A percentile compares a stretch with the other conserved stretches of the same genome.
These are phyloP conservation scores for Vigna mungo DNA, from an alignment of 306 rosid genomes.

Conservation along the genomic window DNA sequence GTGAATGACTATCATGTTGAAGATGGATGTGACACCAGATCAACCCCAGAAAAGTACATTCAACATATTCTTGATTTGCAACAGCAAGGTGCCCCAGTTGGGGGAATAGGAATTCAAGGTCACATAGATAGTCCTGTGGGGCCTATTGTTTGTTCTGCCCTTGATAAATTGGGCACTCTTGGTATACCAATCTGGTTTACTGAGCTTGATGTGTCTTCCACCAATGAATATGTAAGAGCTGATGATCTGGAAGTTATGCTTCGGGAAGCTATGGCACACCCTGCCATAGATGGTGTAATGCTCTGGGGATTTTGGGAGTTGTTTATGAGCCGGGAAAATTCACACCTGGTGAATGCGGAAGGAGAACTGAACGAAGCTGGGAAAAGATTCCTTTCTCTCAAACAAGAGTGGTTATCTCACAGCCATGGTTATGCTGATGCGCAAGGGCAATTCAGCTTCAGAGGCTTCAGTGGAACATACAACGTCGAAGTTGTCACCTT, in stretches of 20 bases:
- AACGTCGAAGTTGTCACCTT: constrained; percentile 58
- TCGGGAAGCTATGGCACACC: constrained; percentile 80
- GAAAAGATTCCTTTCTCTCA: constrained; percentile 65
- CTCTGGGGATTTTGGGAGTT: constrained; percentile 97
- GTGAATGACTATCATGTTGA: constrained; percentile 88
- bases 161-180: constrained; percentile 73
- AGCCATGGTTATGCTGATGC: constrained; percentile 67
- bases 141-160: constrained; percentile 75
- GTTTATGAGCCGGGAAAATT: constrained; percentile 76
- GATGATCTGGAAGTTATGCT: constrained; percentile 92
- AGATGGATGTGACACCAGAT: constrained; percentile 76
- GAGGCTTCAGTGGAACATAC: constrained; percentile 84
- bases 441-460: constrained; percentile 66
- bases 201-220: constrained; percentile 83
- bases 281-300: constrained; percentile 79
- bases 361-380: constrained; percentile 92
- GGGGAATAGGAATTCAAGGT: constrained; percentile 92
- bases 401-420: constrained; percentile 80
- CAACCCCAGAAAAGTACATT: constrained; percentile 80
- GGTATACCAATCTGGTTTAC: constrained; percentile 93
- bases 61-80: constrained; percentile 76
- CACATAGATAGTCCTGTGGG: constrained; percentile 91
- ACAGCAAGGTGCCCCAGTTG: constrained; percentile 81
- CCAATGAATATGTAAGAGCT: constrained; percentile 72
- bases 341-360: constrained; percentile 85